phyloP scores from a whole-genome alignment of 441 rosid species.

The Sinapis alba region DNA sequence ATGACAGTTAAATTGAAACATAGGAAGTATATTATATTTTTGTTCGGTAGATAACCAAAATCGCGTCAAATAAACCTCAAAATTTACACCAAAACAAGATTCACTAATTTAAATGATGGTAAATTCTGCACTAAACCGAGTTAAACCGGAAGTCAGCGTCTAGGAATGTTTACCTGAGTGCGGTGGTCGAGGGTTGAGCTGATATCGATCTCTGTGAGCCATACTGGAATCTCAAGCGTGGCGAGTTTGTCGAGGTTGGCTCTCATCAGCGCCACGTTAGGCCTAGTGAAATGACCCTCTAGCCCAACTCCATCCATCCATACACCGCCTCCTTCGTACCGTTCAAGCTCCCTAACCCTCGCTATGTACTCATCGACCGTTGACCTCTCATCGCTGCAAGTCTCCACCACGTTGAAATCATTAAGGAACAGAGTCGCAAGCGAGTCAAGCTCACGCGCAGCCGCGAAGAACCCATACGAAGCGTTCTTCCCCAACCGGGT shows the following conservation, averaged over 20 bases:
- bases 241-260: slow-evolving; percentile 76
- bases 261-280: slow-evolving; percentile 70
- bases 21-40: background rate
- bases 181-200: slow-evolving; percentile 45
- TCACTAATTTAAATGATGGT: background rate
- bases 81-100: background rate
- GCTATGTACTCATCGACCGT: slow-evolving; percentile 65
- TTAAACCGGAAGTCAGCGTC: background rate
- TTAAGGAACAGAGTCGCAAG: slow-evolving; percentile 73
- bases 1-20: too few species aligned
- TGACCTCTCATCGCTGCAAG: slow-evolving; percentile 66
- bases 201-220: slow-evolving; percentile 91
- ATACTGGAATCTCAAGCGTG: slow-evolving; percentile 62
- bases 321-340: slow-evolving; percentile 42
- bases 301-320: slow-evolving; percentile 73
- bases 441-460: slow-evolving; percentile 61
- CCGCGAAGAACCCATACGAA: slow-evolving; percentile 56
- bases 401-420: slow-evolving; percentile 81
- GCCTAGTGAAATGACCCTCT: slow-evolving; percentile 70
- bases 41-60: background rate
- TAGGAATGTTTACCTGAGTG: slow-evolving; percentile 46
- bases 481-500: slow-evolving; percentile 62
- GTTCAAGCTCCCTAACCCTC: slow-evolving; percentile 55
- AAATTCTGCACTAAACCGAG: background rate
- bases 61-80: background rate